Evolutionary conservation across 202 grass and related monocot genomes (phyloP).

Genomic region (Setaria italica): DNA sequence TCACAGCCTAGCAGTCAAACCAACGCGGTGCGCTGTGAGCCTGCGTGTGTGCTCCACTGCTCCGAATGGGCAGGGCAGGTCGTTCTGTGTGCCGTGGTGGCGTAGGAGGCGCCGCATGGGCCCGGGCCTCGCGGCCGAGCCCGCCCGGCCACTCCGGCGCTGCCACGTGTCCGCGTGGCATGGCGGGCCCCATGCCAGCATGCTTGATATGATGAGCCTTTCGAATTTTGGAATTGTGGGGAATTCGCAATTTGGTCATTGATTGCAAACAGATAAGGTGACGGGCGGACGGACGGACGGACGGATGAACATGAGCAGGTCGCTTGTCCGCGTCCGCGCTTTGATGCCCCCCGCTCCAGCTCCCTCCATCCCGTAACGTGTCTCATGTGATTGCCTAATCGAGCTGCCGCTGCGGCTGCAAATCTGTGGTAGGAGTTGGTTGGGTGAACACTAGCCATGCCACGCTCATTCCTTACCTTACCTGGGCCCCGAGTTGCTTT

Average conservation of each 20-base stretch:
- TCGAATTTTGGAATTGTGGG: background rate
- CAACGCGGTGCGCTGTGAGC: background rate
- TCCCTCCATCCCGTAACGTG: background rate
- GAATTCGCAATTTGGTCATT: background rate
- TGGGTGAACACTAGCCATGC: background rate
- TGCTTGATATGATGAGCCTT: background rate
- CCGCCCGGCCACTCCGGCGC: background rate
- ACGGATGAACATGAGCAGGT: background rate
- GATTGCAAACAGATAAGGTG: background rate
- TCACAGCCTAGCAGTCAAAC: background rate
- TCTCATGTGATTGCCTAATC: conserved; percentile 24
- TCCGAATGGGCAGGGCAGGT: no score
- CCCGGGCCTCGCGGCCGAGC: background rate
- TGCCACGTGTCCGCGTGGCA: background rate
- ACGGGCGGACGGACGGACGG: background rate
- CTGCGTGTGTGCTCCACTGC: no score
- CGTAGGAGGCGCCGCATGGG: background rate
- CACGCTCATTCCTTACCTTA: background rate
- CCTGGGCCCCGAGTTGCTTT: no score
- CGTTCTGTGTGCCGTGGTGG: background rate
- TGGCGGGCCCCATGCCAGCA: background rate
- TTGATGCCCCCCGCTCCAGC: background rate
- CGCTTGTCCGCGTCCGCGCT: background rate
- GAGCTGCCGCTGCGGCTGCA: background rate
- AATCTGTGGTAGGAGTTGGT: conserved; percentile 25